phyloP scores from a whole-genome alignment of 2,329 filamentous ascomycete species.

The Anthostomella pinea region DNA sequence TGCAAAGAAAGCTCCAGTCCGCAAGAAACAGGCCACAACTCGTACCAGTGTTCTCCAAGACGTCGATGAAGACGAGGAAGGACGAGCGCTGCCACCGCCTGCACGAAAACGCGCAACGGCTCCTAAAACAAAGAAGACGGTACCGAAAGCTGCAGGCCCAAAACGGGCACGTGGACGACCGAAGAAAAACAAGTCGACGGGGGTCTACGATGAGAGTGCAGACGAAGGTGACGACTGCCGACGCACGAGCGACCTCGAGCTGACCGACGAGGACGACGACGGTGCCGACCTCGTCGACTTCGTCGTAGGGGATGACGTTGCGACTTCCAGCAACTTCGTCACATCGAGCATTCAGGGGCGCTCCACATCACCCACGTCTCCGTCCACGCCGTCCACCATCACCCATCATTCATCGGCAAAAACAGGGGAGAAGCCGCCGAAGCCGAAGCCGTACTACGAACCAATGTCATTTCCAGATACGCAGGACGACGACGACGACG shows the following conservation, averaged over 20 bases:
- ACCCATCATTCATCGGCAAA: conserved; percentile 3
- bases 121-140: conserved; percentile 13
- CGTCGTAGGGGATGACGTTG: conserved; percentile 30
- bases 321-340: conserved; percentile 26
- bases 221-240: conserved; percentile 35
- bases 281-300: conserved; percentile 32
- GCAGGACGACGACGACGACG: conserved; percentile 21
- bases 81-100: conserved; percentile 10
- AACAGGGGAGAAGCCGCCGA: conserved; percentile 6
- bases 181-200: conserved; percentile 16
- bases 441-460: conserved; percentile 20
- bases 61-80: conserved; percentile 8
- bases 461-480: conserved; percentile 17
- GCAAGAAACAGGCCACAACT: conserved; percentile 5
- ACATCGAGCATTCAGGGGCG: conserved; percentile 24
- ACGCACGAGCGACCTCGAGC: conserved; percentile 35
- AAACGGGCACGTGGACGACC: conserved; percentile 12
- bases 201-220: conserved; percentile 32
- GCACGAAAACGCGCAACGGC: conserved; percentile 12
- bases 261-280: conserved; percentile 34
- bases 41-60: neutral
- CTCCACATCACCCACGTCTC: conserved; percentile 23
- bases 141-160: conserved; percentile 9
- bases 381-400: conserved; percentile 19
- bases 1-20: conserved; percentile 12